Evolutionary conservation across 2,329 filamentous ascomycete species (phyloP).

Genomic region (Mollisia scopiformis): DNA sequence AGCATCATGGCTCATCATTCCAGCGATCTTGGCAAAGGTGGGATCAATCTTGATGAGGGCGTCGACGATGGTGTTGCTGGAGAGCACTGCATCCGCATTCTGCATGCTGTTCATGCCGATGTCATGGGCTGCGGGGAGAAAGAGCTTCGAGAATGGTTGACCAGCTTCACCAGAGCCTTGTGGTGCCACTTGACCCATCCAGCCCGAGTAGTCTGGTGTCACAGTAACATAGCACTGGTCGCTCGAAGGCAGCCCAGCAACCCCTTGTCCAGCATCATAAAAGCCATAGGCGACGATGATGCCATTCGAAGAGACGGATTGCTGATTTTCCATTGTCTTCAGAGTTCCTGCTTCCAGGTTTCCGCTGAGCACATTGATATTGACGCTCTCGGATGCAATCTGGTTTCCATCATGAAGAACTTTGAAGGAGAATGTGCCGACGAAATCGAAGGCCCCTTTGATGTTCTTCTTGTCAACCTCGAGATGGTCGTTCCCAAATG

Average conservation of each 20-base stretch:
- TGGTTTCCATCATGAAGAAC: constrained; percentile 43
- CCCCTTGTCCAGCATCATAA: constrained; percentile 50
- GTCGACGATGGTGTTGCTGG: constrained; percentile 33
- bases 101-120: constrained; percentile 56
- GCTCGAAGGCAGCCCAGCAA: constrained; percentile 44
- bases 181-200: constrained; percentile 48
- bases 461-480: constrained; percentile 50
- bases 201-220: constrained; percentile 43
- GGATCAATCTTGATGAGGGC: constrained; percentile 30
- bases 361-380: constrained; percentile 50
- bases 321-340: constrained; percentile 27
- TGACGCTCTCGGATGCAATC: constrained; percentile 46
- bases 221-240: constrained; percentile 51
- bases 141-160: constrained; percentile 45
- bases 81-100: constrained; percentile 43
- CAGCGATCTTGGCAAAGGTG: constrained; percentile 29
- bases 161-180: constrained; percentile 41
- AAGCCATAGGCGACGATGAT: constrained; percentile 50
- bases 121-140: constrained; percentile 51
- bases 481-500: constrained; percentile 43
- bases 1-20: constrained; percentile 29
- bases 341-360: constrained; percentile 43
- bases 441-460: constrained; percentile 44
- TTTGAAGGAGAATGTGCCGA: constrained; percentile 48
- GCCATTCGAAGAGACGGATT: constrained; percentile 35